Conservation (phyloP, 768 basidiomycete species). For the Infundibulicybe gibba region DNA sequence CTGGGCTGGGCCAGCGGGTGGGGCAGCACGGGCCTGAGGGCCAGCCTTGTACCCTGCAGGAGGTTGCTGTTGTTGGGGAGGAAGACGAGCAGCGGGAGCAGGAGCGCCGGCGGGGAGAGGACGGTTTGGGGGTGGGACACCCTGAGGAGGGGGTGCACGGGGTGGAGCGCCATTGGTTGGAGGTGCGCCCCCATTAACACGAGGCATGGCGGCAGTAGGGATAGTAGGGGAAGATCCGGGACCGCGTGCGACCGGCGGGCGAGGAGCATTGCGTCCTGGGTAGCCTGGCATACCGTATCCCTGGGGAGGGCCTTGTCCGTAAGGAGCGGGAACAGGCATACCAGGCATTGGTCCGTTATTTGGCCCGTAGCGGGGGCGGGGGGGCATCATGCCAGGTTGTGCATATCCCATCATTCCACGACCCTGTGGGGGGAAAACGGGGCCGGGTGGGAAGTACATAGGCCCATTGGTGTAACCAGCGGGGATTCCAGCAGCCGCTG, state of each 20-base stretch:
- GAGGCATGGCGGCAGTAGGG: constrained; percentile 58
- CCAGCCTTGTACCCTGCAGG: constrained; percentile 27
- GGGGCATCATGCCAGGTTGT: constrained; percentile 84
- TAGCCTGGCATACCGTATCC: constrained; percentile 71
- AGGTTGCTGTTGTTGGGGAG: constrained; percentile 28
- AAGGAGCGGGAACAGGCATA: constrained; percentile 73
- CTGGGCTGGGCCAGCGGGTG: constrained; percentile 31
- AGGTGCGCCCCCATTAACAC: constrained; percentile 53
- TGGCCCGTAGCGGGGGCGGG: constrained; percentile 81
- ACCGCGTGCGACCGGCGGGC: constrained; percentile 62
- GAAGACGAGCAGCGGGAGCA: constrained; percentile 19
- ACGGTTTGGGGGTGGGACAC: constrained; percentile 38
- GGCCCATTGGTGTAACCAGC: constrained; percentile 81
- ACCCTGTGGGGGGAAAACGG: constrained; percentile 79
- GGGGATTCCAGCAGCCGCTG: constrained; percentile 81
- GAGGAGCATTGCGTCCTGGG: constrained; percentile 56
- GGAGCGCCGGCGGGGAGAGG: constrained; percentile 41
- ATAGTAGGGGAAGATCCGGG: constrained; percentile 70
- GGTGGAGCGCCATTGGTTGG: constrained; percentile 49
- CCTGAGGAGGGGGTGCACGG: constrained; percentile 47
- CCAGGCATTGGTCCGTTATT: constrained; percentile 63
- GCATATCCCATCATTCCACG: constrained; percentile 80
- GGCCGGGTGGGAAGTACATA: constrained; percentile 84
- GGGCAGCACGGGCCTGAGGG: constrained; percentile 10
- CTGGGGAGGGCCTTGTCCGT: constrained; percentile 71